A percentile compares a stretch with the other conserved stretches of the same genome.
Conservation (phyloP, 1,284 basidiomycete genomes). For the Cutaneotrichosporon sp. region DNA sequence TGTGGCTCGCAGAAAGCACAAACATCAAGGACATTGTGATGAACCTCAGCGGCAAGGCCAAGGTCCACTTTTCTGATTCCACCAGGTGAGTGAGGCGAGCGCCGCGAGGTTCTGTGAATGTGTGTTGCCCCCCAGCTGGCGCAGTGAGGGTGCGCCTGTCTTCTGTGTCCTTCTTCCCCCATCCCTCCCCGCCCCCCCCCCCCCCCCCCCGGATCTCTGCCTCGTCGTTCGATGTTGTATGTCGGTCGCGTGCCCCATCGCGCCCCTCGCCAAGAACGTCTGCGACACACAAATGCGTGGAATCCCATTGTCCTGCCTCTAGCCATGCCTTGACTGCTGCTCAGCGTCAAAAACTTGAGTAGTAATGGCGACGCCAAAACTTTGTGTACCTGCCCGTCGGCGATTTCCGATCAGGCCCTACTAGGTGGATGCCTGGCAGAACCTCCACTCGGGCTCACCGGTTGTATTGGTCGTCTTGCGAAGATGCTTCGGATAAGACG, state of each 20-base stretch:
- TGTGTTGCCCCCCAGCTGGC: background rate
- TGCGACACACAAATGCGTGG: slow-evolving; percentile 18
- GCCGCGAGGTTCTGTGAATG: background rate
- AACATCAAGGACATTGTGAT: slow-evolving; percentile 83
- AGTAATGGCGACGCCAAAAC: background rate
- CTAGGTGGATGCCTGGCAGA: background rate
- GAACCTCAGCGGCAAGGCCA: slow-evolving; percentile 77
- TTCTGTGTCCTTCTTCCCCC: too few relatives aligned
- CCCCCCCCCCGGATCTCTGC: too few relatives aligned
- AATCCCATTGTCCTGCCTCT: background rate
- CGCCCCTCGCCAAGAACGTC: slow-evolving; percentile 7
- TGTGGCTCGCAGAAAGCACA: slow-evolving; percentile 74
- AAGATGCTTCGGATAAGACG: background rate
- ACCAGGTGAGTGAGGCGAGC: slow-evolving; percentile 61
- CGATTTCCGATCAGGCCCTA: background rate
- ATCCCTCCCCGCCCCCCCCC: too few relatives aligned
- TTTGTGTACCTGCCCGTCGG: background rate
- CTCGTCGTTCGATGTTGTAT: too few relatives aligned
- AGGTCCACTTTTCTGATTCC: slow-evolving; percentile 63
- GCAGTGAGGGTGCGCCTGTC: background rate
- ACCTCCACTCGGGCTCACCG: background rate
- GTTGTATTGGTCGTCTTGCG: background rate
- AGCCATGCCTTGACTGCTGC: background rate
- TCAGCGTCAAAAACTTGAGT: background rate
- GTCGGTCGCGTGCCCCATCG: background rate